Percentiles rank a stretch among this genome's conserved stretches.
phyloP scores from a whole-genome alignment of 2,329 filamentous ascomycete genomes.

The Phaeosphaeriaceae sp. region DNA sequence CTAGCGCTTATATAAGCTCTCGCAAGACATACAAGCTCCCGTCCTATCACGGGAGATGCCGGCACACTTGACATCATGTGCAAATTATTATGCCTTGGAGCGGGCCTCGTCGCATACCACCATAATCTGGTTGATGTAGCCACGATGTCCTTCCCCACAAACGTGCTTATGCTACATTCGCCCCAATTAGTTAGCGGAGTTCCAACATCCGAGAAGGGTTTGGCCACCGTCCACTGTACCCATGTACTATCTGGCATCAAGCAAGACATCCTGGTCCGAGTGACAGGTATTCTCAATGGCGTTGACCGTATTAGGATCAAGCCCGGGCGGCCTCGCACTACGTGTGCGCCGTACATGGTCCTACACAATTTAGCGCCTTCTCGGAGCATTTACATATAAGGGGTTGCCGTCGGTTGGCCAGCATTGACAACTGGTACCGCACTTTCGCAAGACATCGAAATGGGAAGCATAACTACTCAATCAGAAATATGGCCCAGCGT shows the following conservation, averaged over 20 bases:
- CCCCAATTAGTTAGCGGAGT: background rate
- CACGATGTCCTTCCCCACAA: background rate
- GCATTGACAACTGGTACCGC: background rate
- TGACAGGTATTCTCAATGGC: background rate
- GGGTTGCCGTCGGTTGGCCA: background rate
- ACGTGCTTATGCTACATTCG: background rate
- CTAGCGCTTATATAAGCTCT: background rate
- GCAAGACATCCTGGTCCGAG: background rate
- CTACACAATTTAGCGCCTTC: background rate
- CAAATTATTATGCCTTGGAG: background rate
- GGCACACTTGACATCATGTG: background rate
- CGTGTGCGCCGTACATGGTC: background rate
- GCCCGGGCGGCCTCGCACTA: background rate
- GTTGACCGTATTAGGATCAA: background rate
- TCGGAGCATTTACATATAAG: background rate
- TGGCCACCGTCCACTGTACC: background rate
- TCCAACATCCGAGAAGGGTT: background rate
- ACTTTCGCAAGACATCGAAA: background rate
- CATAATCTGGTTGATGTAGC: background rate
- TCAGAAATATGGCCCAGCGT: constrained; percentile 7
- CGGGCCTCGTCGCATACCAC: background rate
- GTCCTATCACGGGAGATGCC: background rate
- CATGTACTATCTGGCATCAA: background rate
- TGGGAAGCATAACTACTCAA: constrained; percentile 6
- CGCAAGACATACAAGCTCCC: background rate